Base-by-base conservation (phyloP, 805 yeast genomes). In the Metschnikowia kunwiensis region DNA sequence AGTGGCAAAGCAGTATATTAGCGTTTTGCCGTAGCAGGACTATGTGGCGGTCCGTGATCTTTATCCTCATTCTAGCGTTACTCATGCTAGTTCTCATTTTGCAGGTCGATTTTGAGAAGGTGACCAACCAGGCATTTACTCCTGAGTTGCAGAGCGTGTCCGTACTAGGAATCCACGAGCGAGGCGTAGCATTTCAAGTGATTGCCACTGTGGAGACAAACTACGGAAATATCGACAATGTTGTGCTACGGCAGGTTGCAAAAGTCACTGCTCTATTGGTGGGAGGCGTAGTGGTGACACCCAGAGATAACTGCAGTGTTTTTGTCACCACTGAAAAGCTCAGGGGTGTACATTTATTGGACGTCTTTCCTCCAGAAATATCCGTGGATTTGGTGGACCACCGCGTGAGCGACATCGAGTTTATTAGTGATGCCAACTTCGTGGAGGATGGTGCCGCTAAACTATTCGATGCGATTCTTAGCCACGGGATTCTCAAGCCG, bases 141-240 rank as follows among this genome's bases (percentile, higher is more conserved):
- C 43, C 60, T 10, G 43, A 53, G 16, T 25, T 61, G 1, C 50
- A 58, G 18, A 47, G 53, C 13, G 42, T 62, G 4, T 47, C 63
- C 3, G 38, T 63, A 5, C 33, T 39, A 5, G 37, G 37, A 3
- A 26, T 46, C 10, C 50, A 50, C 20, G 53, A 52, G 12, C 30
- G 34, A 5, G 71, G 72, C 2, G 29, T 62, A 5, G 47, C 54
- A 15, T 46, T 60, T 14, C 60, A 55, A 33, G 55, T 64, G 12
- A 40, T 45, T 4, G 63, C 61, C 3, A 32, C 53, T 0, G 34
- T 64, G 3, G 28, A 42, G 5, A 46, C 64, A 11, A 40, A 63
- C 42, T 66, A 65, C 42, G 55, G 50, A 31, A 38, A 49, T 7
- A 46, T 64, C 5, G 16, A 45, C 21, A 58, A 50, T 32, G 14